Conservation (phyloP, 495 filamentous ascomycete species). For the Xylaria intraflava region DNA sequence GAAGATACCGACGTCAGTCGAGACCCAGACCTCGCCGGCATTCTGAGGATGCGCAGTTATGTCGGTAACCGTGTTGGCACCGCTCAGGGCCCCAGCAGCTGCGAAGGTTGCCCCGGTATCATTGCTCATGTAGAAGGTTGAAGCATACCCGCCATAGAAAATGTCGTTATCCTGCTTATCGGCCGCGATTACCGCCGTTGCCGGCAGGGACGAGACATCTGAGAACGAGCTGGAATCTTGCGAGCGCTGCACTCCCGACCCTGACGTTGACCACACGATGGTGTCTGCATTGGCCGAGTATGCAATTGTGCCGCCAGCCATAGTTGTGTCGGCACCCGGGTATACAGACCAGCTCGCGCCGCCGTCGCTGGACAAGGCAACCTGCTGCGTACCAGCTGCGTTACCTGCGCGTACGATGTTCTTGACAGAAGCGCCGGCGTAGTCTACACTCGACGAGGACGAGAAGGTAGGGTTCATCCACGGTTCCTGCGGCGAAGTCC, state of each 20-base stretch:
- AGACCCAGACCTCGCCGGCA: slow-evolving; percentile 48
- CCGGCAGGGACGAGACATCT: slow-evolving; percentile 37
- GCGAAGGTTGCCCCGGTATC: slow-evolving; percentile 42
- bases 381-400: slow-evolving; percentile 32
- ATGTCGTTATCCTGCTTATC: slow-evolving; percentile 47
- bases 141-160: slow-evolving; percentile 46
- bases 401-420: slow-evolving; percentile 53
- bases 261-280: slow-evolving; percentile 42
- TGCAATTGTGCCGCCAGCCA: slow-evolving; percentile 43
- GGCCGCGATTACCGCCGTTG: slow-evolving; percentile 41
- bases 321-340: slow-evolving; percentile 35
- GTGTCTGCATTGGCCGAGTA: slow-evolving; percentile 48
- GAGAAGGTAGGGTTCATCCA: slow-evolving; percentile 48
- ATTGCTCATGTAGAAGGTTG: slow-evolving; percentile 41
- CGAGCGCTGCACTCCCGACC: slow-evolving; percentile 36
- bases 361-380: slow-evolving; percentile 38
- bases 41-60: slow-evolving; percentile 44
- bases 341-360: slow-evolving; percentile 43
- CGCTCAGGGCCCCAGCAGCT: slow-evolving; percentile 25
- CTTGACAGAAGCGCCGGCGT: slow-evolving; percentile 47
- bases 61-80: slow-evolving; percentile 36
- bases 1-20: slow-evolving; percentile 49
- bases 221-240: slow-evolving; percentile 37
- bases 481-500: slow-evolving; percentile 38
- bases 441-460: slow-evolving; percentile 47